phyloP scores from a whole-genome alignment of 2,329 filamentous ascomycete genomes.

The Camptophora hylomeconis region DNA sequence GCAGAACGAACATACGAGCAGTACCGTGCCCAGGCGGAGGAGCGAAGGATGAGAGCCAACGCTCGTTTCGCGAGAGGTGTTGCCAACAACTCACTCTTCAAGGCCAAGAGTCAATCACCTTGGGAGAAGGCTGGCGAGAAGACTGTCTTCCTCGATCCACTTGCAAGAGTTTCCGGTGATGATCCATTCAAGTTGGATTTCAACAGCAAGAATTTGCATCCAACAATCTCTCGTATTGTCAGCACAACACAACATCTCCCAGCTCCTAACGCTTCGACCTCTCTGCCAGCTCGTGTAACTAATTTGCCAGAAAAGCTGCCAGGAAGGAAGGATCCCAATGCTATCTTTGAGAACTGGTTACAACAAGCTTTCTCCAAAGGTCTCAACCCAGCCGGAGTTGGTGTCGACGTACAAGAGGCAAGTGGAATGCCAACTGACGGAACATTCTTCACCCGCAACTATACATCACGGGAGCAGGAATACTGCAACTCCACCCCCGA shows the following conservation, averaged over 20 bases:
- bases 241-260: constrained; percentile 1
- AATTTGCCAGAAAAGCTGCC: constrained; percentile 1
- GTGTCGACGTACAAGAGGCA: constrained; percentile 4
- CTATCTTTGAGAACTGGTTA: neutral
- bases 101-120: constrained; percentile 4
- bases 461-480: constrained; percentile 4
- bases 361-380: constrained; percentile 1
- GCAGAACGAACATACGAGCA: constrained; percentile 1
- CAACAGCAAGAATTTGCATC: no score
- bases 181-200: neutral
- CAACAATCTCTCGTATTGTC: no score
- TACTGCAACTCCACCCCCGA: neutral
- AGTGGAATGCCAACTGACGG: constrained; percentile 2
- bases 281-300: neutral
- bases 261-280: neutral
- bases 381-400: no score
- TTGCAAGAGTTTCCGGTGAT: constrained; percentile 4
- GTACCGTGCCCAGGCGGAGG: neutral
- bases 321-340: constrained; percentile 1
- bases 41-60: constrained; percentile 2
- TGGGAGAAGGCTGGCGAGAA: constrained; percentile 3
- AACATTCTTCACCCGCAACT: constrained; percentile 9
- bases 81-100: constrained; percentile 4
- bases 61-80: constrained; percentile 2
- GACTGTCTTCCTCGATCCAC: constrained; percentile 3